Conservation (phyloP, 768 basidiomycete genomes). For the Russula sp. region DNA sequence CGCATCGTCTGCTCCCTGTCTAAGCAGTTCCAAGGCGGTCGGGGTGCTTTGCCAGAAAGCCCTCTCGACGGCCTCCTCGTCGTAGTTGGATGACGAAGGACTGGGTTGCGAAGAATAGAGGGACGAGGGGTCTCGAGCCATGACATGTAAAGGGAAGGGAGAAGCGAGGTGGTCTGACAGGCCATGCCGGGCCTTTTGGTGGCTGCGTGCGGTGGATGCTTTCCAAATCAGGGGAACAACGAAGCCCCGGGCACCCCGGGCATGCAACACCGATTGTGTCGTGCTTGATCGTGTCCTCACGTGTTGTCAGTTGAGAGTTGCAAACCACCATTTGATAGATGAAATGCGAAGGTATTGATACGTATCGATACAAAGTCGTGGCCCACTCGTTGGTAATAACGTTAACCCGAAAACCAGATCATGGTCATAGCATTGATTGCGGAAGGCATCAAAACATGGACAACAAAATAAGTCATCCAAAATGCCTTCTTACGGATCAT, state of each 20-base stretch:
- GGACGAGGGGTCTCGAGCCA: neutral
- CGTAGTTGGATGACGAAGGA: neutral
- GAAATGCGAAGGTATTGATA: neutral
- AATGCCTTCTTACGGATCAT: neutral
- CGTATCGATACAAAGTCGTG: neutral
- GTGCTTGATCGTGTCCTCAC: neutral
- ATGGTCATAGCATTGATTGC: neutral
- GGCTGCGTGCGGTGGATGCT: neutral
- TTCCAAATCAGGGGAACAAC: constrained; percentile 7
- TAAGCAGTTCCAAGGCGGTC: neutral
- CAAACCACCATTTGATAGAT: neutral
- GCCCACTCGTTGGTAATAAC: too few relatives aligned
- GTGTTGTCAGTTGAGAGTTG: neutral
- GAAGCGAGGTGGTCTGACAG: neutral
- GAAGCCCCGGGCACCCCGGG: neutral
- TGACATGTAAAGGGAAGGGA: neutral
- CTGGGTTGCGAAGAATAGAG: neutral
- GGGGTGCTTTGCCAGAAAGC: constrained; percentile 11
- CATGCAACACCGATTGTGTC: neutral
- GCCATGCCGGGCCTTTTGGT: neutral
- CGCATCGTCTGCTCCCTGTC: neutral
- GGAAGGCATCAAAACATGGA: neutral
- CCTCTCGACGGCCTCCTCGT: neutral
- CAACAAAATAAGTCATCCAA: neutral
- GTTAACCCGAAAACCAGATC: neutral